phyloP scores from a whole-genome alignment of 31 red algal genomes.

The Bonnemaisonia californica region DNA sequence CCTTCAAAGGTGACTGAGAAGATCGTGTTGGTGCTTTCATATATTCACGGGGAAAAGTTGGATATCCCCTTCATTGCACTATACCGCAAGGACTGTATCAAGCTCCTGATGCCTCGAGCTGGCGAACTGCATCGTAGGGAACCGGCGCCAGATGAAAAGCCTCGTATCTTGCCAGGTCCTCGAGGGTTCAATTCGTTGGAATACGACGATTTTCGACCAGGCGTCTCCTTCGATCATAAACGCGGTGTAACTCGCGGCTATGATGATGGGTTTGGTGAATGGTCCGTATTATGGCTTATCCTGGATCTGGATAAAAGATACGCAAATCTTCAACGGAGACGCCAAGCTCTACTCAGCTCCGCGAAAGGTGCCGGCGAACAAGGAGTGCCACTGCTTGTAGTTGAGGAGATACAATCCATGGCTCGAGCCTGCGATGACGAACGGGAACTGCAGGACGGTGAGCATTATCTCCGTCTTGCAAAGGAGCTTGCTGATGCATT shows the following conservation, averaged over 20 bases:
- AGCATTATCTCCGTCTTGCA: conserved; percentile 42
- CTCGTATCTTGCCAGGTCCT: conserved; percentile 25
- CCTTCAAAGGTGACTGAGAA: conserved; percentile 45
- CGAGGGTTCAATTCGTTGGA: conserved; percentile 59
- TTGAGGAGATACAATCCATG: conserved; percentile 46
- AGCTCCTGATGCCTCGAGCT: conserved; percentile 44
- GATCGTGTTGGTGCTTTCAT: conserved; percentile 76
- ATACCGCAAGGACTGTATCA: conserved; percentile 80
- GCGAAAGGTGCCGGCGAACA: conserved; percentile 47
- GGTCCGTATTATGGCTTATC: conserved; percentile 60
- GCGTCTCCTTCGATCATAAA: conserved; percentile 60
- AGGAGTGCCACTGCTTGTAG: conserved; percentile 28
- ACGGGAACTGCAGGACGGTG: conserved; percentile 45
- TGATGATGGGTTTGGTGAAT: conserved; percentile 76
- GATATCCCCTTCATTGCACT: conserved; percentile 92
- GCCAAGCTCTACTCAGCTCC: conserved; percentile 26
- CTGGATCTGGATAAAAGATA: conserved; percentile 69
- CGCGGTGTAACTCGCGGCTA: conserved; percentile 64
- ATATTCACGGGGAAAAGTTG: conserved; percentile 87
- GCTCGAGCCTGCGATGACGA: conserved; percentile 40
- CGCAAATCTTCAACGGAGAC: conserved; percentile 13
- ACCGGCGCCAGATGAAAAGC: neutral
- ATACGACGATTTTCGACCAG: conserved; percentile 33
- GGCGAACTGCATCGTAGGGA: conserved; percentile 38
- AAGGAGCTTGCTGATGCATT: conserved; percentile 44